Evolutionary conservation across 1,139 yeast species (phyloP).

Genomic region (Arxiozyma heterogenica): DNA sequence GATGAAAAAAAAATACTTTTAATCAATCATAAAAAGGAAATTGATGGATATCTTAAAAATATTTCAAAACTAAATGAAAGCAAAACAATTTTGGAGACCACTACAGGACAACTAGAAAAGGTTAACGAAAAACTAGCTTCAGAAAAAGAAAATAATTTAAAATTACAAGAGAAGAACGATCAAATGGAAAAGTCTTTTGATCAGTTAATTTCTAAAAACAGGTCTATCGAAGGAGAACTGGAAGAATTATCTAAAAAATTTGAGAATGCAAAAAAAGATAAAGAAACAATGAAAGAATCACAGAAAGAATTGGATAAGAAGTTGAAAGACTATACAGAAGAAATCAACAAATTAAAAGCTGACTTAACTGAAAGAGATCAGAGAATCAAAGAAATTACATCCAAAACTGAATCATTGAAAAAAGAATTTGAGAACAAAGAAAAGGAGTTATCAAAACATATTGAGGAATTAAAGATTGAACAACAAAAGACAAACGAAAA

Average conservation of each 20-base stretch:
- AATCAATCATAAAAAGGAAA: neutral
- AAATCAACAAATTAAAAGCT: neutral
- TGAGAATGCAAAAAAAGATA: constrained; percentile 5
- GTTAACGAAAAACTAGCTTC: neutral
- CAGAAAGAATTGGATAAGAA: constrained; percentile 17
- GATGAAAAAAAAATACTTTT: neutral
- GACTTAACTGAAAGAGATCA: neutral
- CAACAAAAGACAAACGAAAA: neutral
- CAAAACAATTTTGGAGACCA: neutral
- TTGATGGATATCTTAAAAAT: neutral
- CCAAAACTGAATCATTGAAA: neutral
- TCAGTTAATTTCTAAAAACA: constrained; percentile 1
- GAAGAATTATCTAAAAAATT: constrained; percentile 8
- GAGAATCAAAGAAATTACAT: neutral
- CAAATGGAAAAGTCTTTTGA: constrained; percentile 1
- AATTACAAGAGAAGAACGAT: constrained; percentile 10
- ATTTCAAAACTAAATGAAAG: neutral
- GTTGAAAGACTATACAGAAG: neutral
- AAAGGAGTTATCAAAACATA: neutral
- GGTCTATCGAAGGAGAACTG: constrained; percentile 6
- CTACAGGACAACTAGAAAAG: constrained; percentile 5
- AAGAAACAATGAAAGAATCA: constrained; percentile 6
- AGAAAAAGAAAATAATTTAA: neutral
- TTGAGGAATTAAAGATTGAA: neutral
- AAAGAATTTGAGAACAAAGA: neutral